Evolutionary conservation across 345 rosid species (phyloP), one percentile per base, ranked within the genome.

Genomic region (Litchi chinensis): DNA sequence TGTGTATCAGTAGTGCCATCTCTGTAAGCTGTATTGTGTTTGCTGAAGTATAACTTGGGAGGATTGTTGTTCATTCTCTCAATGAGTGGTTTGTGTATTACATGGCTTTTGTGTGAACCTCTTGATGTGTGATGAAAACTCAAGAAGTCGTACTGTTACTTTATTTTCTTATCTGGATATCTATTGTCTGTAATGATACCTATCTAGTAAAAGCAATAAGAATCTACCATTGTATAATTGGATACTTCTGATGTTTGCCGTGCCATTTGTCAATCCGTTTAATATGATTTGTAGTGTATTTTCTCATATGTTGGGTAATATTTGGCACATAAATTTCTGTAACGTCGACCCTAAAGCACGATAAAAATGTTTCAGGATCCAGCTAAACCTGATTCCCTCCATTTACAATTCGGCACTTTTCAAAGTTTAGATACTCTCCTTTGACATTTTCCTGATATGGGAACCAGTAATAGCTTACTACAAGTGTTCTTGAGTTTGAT

Each of bases 1-100:
- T 32, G 12, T 1, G 18, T 39, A 22, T 22, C 1, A 54, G 66
- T 46, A 63, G 11, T 68, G 56, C 60, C 9, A 16, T 80, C 50
- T 77, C 62, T 73, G 18, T 76, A 18, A 65, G 76, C 71, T 68
- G 43, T 26, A 37, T 68, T 12, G 15, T 46, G 60, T 76, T 46
- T 28, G 69, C 24, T 12, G 32, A 71, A 40, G 44, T 26, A 73
- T 68, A 37, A 28, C 59, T 73, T 26, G 16, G 64, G 68, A 32
- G 74, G 77, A 66, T 39, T 63, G 65, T 26, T 73, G 11, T 65
- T 52, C 64, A 22, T 66, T 59, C 40, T 18, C 15, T 21, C 19
- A 44, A 15, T 13, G 73, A 76, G 65, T 76, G 72, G 65, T 69
- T 54, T 44, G 64, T 11, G 26, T 54, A 5, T 28, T 46, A 21